Evolutionary conservation across 192 early-diverging fungal genomes (phyloP).

Genomic region (Gryganskiella cystojenkinii): DNA sequence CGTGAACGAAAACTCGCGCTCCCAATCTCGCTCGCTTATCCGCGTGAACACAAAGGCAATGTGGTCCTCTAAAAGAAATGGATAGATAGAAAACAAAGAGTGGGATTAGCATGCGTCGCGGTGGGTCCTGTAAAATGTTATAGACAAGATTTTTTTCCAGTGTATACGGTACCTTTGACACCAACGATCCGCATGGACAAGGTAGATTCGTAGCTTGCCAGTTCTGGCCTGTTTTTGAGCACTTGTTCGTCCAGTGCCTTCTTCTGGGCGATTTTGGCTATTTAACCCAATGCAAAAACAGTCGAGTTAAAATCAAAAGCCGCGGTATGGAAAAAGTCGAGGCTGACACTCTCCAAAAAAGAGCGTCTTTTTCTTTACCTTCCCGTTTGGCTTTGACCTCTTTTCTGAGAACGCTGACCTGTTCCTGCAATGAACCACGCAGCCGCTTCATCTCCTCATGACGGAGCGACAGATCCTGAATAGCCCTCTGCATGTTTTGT

Average conservation of each 20-base stretch:
- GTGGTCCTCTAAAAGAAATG: slow-evolving; percentile 50
- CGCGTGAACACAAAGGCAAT: slow-evolving; percentile 75
- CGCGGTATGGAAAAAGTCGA: background rate
- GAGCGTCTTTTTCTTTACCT: slow-evolving; percentile 34
- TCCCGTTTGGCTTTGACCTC: slow-evolving; percentile 64
- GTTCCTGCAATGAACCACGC: slow-evolving; percentile 41
- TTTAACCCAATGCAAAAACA: background rate
- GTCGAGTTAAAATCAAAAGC: background rate
- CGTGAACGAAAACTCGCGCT: slow-evolving; percentile 60
- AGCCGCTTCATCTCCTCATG: slow-evolving; percentile 53
- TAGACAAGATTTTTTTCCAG: too few relatives aligned
- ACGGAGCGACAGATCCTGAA: slow-evolving; percentile 55
- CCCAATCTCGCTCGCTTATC: slow-evolving; percentile 67
- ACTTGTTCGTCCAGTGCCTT: slow-evolving; percentile 59
- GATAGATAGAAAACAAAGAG: background rate
- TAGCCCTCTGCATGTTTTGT: slow-evolving; percentile 49
- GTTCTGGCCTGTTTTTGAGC: slow-evolving; percentile 65
- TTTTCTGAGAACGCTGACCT: slow-evolving; percentile 49
- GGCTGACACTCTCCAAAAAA: too few relatives aligned
- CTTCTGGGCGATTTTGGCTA: slow-evolving; percentile 57
- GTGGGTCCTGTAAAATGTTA: too few relatives aligned
- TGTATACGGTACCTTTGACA: slow-evolving; percentile 53
- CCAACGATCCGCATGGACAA: slow-evolving; percentile 59
- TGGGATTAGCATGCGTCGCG: background rate
- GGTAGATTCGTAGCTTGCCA: slow-evolving; percentile 65